These are phyloP conservation scores for Betula pendula DNA, from an alignment of 306 rosid species.

Conservation along the genomic window DNA sequence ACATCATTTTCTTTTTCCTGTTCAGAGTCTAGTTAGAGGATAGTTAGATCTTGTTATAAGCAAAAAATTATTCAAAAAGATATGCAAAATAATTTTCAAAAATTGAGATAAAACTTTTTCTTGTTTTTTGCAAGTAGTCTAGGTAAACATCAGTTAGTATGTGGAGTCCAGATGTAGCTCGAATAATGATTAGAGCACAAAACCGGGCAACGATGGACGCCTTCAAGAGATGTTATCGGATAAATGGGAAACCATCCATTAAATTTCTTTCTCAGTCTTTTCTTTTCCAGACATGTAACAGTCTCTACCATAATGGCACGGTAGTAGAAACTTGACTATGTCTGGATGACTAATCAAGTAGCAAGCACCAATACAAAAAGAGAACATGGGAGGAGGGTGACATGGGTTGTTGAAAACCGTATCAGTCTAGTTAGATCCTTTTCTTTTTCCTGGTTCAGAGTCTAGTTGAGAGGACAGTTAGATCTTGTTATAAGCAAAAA, in stretches of 20 bases:
- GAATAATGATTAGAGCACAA: neutral
- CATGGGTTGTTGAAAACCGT: neutral
- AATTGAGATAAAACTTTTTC: too few species aligned
- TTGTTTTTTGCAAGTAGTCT: too few species aligned
- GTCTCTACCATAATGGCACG: neutral
- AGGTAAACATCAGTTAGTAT: neutral
- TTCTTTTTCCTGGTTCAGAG: neutral
- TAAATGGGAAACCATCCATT: neutral
- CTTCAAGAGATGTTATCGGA: neutral
- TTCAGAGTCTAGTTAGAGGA: neutral
- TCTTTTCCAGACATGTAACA: neutral
- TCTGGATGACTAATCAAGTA: neutral
- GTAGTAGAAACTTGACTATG: neutral
- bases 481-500: neutral
- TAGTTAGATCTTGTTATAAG: neutral
- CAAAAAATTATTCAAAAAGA: neutral
- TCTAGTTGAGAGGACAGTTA: neutral
- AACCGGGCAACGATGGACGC: neutral
- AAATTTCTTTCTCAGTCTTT: neutral
- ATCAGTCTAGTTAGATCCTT: neutral
- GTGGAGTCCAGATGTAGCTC: slow-evolving; percentile 4
- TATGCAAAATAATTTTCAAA: too few species aligned
- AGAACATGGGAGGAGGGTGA: too few species aligned
- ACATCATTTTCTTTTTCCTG: neutral
- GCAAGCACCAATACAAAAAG: too few species aligned